A percentile compares a stretch with the other conserved stretches of the same genome.
phyloP scores from a whole-genome alignment of 257 asterid genomes.

The Vinca minor region DNA sequence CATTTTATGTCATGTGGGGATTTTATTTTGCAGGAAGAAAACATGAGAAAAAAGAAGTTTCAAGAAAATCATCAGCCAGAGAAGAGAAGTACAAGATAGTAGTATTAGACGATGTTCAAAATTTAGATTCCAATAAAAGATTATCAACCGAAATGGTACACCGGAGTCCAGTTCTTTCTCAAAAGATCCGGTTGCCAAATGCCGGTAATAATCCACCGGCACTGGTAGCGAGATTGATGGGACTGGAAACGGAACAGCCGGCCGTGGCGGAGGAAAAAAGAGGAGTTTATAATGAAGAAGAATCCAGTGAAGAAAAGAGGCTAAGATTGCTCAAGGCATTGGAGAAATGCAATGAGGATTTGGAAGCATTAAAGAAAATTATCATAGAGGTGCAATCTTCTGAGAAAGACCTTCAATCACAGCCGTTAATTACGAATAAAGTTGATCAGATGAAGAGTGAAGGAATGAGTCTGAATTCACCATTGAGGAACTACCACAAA shows the following conservation, averaged over 20 bases:
- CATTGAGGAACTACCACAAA: conserved; percentile 17
- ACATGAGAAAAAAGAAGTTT: conserved; percentile 27
- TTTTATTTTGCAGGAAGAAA: conserved; percentile 47
- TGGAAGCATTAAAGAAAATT: conserved; percentile 61
- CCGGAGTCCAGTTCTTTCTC: conserved; percentile 52
- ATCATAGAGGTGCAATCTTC: conserved; percentile 36
- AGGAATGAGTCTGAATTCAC: conserved; percentile 29
- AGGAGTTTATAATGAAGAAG: conserved; percentile 23
- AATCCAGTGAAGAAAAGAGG: conserved; percentile 36
- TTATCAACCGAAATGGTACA: conserved; percentile 25
- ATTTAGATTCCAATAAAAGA: conserved; percentile 5
- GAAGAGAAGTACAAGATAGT: conserved; percentile 11
- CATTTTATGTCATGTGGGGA: neutral
- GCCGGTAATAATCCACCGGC: conserved; percentile 29
- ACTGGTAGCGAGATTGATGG: conserved; percentile 69
- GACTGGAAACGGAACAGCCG: conserved; percentile 48
- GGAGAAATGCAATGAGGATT: conserved; percentile 75
- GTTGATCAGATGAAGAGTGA: conserved; percentile 7
- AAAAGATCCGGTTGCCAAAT: conserved; percentile 41
- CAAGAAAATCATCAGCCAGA: neutral
- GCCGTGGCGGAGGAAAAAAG: conserved; percentile 6
- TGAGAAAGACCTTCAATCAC: conserved; percentile 17
- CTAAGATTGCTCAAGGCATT: conserved; percentile 52
- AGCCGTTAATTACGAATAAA: conserved; percentile 5
- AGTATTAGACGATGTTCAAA: neutral